Evolutionary conservation across 805 yeast genomes (phyloP), one percentile per base, ranked within the genome.

Genomic region (Grigorovia humatica): DNA sequence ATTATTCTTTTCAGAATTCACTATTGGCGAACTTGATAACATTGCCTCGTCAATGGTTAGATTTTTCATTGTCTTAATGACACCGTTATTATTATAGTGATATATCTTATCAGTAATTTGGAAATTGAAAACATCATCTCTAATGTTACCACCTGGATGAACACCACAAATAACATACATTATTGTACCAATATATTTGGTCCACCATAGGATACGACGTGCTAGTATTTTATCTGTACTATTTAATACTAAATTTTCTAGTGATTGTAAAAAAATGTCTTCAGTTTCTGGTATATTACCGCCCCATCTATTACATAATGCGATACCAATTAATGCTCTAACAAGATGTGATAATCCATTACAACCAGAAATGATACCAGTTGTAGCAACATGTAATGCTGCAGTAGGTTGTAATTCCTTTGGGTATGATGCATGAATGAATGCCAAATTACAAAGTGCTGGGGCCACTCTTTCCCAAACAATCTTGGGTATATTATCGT

Each of bases 261-360:
- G 62, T 8, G 70, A 68, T 11, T 71, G 64, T 57, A 76, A 76
- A 58, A 72, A 76, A 19, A 56, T 64, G 51, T 73, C 76, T 55
- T 80, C 82, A 46, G 70, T 67, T 43, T 77, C 79, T 15, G 88
- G 85, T 13, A 84, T 70, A 55, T 83, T 88, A 3, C 85, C 88
- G 40, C 91, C 91, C 91, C 91, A 85, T 57, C 93, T 72, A 58
- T 83, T 87, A 68, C 88, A 81, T 27, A 85, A 69, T 1, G 88
- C 86, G 32, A 85, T 75, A 0, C 91, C 91, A 12, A 84, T 75
- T 47, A 85, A 67, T 0, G 88, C 88, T 51, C 90, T 70, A 2
- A 80, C 80, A 56, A 82, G 75, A 63, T 85, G 91, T 1, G 88
- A 79, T 46, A 85, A 66, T 7, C 91, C 93, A 63, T 83, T 88